phyloP scores from a whole-genome alignment of 177 flowering plant species.

The Telopea speciosissima region DNA sequence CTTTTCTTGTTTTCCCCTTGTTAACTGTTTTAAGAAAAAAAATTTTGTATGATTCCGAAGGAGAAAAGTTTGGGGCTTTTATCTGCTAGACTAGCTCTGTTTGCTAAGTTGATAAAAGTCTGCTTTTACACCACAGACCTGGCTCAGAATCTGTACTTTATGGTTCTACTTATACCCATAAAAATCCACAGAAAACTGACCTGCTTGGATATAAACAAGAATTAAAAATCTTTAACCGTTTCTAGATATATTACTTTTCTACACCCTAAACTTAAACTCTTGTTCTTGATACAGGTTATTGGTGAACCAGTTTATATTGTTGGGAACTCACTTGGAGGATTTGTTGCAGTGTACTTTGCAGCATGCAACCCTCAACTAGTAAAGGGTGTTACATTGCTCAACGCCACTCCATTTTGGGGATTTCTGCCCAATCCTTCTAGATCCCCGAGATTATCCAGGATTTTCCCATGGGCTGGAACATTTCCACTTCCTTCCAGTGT shows the following conservation, averaged over 20 bases:
- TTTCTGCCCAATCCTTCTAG: slow-evolving; percentile 78
- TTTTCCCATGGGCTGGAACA: slow-evolving; percentile 90
- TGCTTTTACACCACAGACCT: too few relatives aligned
- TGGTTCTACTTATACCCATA: not conserved
- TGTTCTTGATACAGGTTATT: slow-evolving; percentile 54
- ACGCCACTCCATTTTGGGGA: slow-evolving; percentile 99
- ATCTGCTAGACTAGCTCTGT: too few relatives aligned
- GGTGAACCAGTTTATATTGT: slow-evolving; percentile 92
- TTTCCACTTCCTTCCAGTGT: slow-evolving; percentile 77
- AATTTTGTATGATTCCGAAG: too few relatives aligned
- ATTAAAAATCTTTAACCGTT: too few relatives aligned
- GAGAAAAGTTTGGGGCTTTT: too few relatives aligned
- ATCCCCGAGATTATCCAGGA: slow-evolving; percentile 64
- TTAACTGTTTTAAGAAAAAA: too few relatives aligned
- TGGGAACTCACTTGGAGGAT: slow-evolving; percentile 97
- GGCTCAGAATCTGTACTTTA: not conserved
- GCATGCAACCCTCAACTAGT: slow-evolving; percentile 77
- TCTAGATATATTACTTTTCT: too few relatives aligned
- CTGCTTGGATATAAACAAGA: too few relatives aligned
- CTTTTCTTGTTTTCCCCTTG: too few relatives aligned
- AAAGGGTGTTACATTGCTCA: slow-evolving; percentile 86
- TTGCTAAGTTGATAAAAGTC: too few relatives aligned
- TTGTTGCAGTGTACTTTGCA: slow-evolving; percentile 80
- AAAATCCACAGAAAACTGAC: too few relatives aligned
- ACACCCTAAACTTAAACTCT: slow-evolving; percentile 1